Evolutionary conservation across 2,329 filamentous ascomycete species (phyloP).

Genomic region (Aspergillus sp.): DNA sequence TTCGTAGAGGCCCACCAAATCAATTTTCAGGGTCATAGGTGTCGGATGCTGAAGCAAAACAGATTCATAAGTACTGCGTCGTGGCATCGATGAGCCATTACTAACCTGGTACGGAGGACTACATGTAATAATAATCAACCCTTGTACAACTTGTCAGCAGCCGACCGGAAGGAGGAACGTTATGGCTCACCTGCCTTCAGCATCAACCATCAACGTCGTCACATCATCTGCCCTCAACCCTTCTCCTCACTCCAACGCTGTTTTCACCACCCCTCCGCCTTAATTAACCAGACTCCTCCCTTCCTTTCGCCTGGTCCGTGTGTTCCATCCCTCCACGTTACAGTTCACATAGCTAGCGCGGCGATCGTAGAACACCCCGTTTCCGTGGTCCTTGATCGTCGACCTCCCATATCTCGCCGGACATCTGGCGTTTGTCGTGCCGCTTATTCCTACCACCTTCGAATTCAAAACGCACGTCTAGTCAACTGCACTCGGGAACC

Average conservation of each 20-base stretch:
- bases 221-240: conserved; percentile 11
- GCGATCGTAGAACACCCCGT: background rate
- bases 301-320: background rate
- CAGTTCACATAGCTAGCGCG: background rate
- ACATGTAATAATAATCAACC: conserved; percentile 1
- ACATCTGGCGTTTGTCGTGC: conserved; percentile 3
- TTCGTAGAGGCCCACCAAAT: background rate
- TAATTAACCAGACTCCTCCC: background rate
- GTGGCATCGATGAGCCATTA: background rate
- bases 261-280: background rate
- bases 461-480: background rate
- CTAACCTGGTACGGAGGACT: background rate
- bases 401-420: conserved; percentile 4
- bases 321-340: background rate
- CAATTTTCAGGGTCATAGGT: background rate
- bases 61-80: background rate
- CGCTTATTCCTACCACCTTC: background rate
- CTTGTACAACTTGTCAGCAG: conserved; percentile 8
- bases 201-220: conserved; percentile 5
- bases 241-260: background rate
- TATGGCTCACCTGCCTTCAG: conserved; percentile 8
- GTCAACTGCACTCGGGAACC: background rate
- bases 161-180: conserved; percentile 2
- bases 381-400: conserved; percentile 1
- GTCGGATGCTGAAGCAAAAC: background rate